Conservation (phyloP, 805 yeast genomes). For the Tetrapisispora taiwanensis region DNA sequence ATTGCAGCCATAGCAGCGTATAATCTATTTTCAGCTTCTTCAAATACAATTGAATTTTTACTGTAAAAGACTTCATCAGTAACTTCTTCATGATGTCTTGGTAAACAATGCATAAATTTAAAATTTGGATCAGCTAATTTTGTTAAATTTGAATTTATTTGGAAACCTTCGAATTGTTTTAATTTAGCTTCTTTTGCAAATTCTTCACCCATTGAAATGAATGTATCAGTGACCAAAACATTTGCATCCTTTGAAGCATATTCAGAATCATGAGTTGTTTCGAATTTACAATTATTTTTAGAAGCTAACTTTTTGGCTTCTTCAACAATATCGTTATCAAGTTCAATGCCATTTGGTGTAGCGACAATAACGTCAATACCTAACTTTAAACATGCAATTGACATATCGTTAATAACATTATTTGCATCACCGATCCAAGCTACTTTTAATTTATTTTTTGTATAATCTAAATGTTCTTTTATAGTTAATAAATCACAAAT, state of each 20-base stretch:
- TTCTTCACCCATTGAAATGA: conserved; percentile 98
- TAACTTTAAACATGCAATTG: conserved; percentile 73
- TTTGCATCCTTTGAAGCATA: conserved; percentile 66
- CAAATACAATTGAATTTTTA: conserved; percentile 75
- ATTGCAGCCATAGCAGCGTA: conserved; percentile 94
- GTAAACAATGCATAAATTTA: conserved; percentile 96
- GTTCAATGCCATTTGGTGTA: conserved; percentile 24
- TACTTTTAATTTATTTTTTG: conserved; percentile 46
- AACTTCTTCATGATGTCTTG: conserved; percentile 92
- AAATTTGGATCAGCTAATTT: conserved; percentile 53
- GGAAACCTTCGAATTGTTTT: conserved; percentile 78
- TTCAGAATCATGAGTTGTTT: conserved; percentile 61
- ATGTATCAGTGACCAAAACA: conserved; percentile 88
- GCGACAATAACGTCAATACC: conserved; percentile 49
- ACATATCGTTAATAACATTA: conserved; percentile 88
- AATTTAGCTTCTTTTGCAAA: conserved; percentile 60
- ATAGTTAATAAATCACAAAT: conserved; percentile 84
- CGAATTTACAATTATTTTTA: conserved; percentile 35
- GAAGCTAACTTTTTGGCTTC: conserved; percentile 45
- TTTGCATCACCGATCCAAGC: conserved; percentile 98
- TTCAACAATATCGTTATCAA: conserved; percentile 44
- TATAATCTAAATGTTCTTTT: conserved; percentile 40
- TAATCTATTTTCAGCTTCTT: conserved; percentile 91
- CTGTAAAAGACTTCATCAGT: conserved; percentile 86
- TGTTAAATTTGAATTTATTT: conserved; percentile 61